Base-by-base conservation (phyloP, 2,329 filamentous ascomycete species). In the Penicillium freii region DNA sequence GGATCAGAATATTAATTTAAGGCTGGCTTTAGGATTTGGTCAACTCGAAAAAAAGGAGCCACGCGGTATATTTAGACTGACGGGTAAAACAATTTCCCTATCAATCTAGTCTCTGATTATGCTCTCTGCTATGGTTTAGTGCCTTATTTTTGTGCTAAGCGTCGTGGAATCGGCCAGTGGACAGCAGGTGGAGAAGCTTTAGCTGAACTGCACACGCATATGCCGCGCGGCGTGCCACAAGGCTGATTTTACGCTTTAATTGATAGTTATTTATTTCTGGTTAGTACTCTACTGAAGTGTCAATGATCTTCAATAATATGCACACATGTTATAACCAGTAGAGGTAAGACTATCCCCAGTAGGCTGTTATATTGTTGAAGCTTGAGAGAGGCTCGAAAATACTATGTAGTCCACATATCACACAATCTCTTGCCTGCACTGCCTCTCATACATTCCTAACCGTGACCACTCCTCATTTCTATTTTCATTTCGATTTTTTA, bases 71-170 rank as follows among this genome's bases (percentile, higher is more conserved):
- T 23, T 15, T 42, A 23, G 39, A 23, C 19, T 2, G 11, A 42
- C 6, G 19, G 11, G 19, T 42, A 42, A 42, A 2, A 23, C 11
- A 42, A 23, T 42, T 8, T 23, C 39, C 21, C 19, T 15, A 15
- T 40, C 31, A 42, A 23, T 15, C 3, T 42, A 15, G 19, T 15
- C 11, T 23, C 19, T 23, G 15, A 15, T 42, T 42, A 42, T 23
- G 19, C 3, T 42, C 11, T 7, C 11, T 8, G 7, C 19, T 21
- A 10, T 42, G 23, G 13, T 23, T 42, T 31, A 33, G 23, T 34
- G 23, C 19, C 33, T 17, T 59, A 55, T 57, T 55, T 55, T 50
- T 46, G 38, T 27, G 27, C 23, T 15, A 31, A 23, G 33, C 13
- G 15, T 38, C 23, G 27, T 23, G 9, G 29, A 53, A 13, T 44